A percentile compares a stretch with the other conserved stretches of the same genome.
Conservation (phyloP, 2,329 filamentous ascomycete genomes). For the Aspergillus udagawae region DNA sequence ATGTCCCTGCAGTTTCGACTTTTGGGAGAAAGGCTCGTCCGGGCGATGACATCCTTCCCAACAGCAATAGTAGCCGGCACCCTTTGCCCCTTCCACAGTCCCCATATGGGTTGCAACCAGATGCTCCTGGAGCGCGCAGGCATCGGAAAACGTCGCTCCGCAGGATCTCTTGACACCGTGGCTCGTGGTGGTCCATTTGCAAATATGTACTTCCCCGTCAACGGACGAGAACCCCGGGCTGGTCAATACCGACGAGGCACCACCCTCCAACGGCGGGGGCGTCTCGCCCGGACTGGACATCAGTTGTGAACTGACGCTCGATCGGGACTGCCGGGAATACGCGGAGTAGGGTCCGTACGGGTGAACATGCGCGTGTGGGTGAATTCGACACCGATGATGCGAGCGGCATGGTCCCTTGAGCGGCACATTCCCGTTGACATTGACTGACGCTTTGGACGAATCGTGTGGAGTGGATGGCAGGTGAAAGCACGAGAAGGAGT, state of each 20-base stretch:
- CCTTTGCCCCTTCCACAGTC: conserved; percentile 35
- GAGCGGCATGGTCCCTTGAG: conserved; percentile 29
- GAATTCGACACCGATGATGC: conserved; percentile 31
- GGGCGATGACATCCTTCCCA: conserved; percentile 42
- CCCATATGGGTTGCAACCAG: conserved; percentile 35
- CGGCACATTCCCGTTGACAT: conserved; percentile 16
- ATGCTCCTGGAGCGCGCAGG: conserved; percentile 39
- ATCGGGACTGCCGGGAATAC: conserved; percentile 34
- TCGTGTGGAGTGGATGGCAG: conserved; percentile 27
- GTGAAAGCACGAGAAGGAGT: conserved; percentile 29
- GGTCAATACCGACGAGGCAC: conserved; percentile 32
- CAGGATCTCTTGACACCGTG: conserved; percentile 28
- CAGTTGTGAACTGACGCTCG: conserved; percentile 35
- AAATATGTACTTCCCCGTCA: conserved; percentile 34
- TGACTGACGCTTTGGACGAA: conserved; percentile 25
- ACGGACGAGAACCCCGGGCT: conserved; percentile 31
- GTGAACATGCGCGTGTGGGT: conserved; percentile 30
- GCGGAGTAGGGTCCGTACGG: conserved; percentile 32
- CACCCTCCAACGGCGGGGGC: conserved; percentile 33
- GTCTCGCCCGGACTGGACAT: conserved; percentile 35
- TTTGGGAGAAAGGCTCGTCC: conserved; percentile 42
- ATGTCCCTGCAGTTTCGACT: conserved; percentile 43
- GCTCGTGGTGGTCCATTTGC: conserved; percentile 32
- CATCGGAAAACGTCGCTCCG: conserved; percentile 33
- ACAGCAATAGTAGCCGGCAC: conserved; percentile 42